phyloP scores from a whole-genome alignment of 805 yeast species.

The Candida peoriensis region DNA sequence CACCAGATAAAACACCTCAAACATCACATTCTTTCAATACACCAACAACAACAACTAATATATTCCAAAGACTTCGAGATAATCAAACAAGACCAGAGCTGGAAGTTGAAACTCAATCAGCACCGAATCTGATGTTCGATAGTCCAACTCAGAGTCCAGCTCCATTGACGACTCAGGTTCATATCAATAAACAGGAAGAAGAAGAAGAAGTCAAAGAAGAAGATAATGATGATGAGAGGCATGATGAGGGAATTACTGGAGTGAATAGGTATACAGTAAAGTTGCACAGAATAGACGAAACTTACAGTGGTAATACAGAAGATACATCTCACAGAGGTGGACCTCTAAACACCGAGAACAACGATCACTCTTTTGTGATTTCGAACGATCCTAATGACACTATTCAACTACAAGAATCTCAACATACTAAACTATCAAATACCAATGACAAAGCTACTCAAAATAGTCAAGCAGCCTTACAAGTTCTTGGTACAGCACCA shows the following conservation, averaged over 20 bases:
- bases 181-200: too few relatives aligned
- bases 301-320: too few relatives aligned
- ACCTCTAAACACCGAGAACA: too few relatives aligned
- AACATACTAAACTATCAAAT: not conserved
- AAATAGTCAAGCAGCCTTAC: conserved; percentile 15
- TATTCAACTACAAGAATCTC: not conserved
- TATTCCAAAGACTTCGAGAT: conserved; percentile 18
- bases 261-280: not conserved
- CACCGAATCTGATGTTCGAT: conserved; percentile 15
- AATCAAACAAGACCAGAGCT: conserved; percentile 17
- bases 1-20: conserved; percentile 12
- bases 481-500: conserved; percentile 23
- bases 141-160: conserved; percentile 4
- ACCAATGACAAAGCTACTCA: not conserved
- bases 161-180: not conserved
- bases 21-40: not conserved
- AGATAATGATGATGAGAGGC: not conserved
- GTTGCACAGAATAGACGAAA: too few relatives aligned
- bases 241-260: not conserved
- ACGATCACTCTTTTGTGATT: too few relatives aligned
- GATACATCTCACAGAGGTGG: too few relatives aligned
- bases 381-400: not conserved
- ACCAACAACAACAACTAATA: conserved; percentile 13
- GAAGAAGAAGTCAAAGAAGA: not conserved
- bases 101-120: conserved; percentile 16